These are phyloP conservation scores for Cladorrhinum sp. DNA, from an alignment of 2,329 filamentous ascomycete genomes.

Conservation along the genomic window DNA sequence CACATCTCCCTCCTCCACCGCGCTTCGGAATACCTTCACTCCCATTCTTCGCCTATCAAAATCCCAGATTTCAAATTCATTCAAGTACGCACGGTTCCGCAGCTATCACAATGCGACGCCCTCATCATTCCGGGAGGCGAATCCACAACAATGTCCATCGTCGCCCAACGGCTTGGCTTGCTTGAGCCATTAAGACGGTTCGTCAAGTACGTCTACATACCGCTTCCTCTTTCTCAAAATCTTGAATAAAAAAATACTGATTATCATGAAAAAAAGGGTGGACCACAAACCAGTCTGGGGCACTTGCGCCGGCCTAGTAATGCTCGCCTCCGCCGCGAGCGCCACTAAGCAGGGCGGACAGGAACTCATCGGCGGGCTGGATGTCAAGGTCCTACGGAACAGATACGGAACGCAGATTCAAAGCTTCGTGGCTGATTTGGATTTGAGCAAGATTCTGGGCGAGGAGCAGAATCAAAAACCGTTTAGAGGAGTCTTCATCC, in stretches of 20 bases:
- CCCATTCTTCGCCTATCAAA: conserved; percentile 12
- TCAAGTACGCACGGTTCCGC: conserved; percentile 72
- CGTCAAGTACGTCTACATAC: conserved; percentile 66
- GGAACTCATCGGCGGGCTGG: conserved; percentile 86
- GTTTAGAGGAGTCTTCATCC: conserved; percentile 87
- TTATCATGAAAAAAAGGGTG: conserved; percentile 47
- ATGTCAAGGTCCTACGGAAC: conserved; percentile 88
- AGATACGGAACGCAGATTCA: conserved; percentile 93
- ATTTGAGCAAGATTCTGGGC: conserved; percentile 64
- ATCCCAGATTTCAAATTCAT: conserved; percentile 56
- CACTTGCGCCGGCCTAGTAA: conserved; percentile 90
- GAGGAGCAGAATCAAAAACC: conserved; percentile 18
- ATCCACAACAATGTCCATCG: conserved; percentile 87
- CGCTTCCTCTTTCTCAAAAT: background rate
- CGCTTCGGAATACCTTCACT: conserved; percentile 48
- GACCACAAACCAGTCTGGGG: conserved; percentile 85
- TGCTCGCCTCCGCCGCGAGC: conserved; percentile 84
- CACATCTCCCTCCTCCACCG: conserved; percentile 73
- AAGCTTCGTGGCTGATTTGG: conserved; percentile 75
- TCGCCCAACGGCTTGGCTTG: conserved; percentile 76
- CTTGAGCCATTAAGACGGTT: conserved; percentile 83
- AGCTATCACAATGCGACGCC: conserved; percentile 73
- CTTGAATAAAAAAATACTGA: background rate
- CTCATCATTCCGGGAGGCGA: conserved; percentile 92
- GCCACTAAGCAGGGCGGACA: conserved; percentile 87